These are phyloP conservation scores for Tuber calosporum DNA, from an alignment of 495 filamentous ascomycete genomes.

Conservation along the genomic window DNA sequence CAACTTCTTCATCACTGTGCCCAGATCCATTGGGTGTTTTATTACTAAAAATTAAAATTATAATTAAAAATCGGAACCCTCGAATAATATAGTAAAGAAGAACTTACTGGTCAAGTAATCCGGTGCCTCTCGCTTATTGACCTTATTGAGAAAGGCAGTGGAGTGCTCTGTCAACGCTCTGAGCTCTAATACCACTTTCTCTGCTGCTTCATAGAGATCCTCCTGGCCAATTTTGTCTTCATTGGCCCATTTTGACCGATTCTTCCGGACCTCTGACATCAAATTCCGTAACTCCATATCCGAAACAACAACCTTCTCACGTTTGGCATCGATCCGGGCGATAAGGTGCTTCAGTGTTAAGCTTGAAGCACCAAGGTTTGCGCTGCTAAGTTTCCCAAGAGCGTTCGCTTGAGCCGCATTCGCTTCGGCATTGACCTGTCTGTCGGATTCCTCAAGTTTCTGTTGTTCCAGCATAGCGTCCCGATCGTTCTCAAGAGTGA, in stretches of 20 bases:
- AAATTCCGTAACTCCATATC: slow-evolving; percentile 85
- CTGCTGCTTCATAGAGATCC: slow-evolving; percentile 91
- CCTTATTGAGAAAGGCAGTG: slow-evolving; percentile 78
- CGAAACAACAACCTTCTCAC: slow-evolving; percentile 76
- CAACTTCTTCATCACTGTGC: slow-evolving; percentile 96
- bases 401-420: slow-evolving; percentile 49
- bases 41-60: slow-evolving; percentile 56
- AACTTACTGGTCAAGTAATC: slow-evolving; percentile 82
- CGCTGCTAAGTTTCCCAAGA: slow-evolving; percentile 73
- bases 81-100: slow-evolving; percentile 13
- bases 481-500: slow-evolving; percentile 88
- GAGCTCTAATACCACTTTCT: slow-evolving; percentile 91
- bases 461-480: slow-evolving; percentile 97
- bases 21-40: slow-evolving; percentile 96
- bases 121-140: slow-evolving; percentile 93
- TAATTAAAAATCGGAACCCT: slow-evolving; percentile 1
- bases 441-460: slow-evolving; percentile 89
- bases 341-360: slow-evolving; percentile 94
- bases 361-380: slow-evolving; percentile 94
- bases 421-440: slow-evolving; percentile 83
- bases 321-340: slow-evolving; percentile 83
- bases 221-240: slow-evolving; percentile 96
- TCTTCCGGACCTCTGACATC: slow-evolving; percentile 95
- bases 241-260: slow-evolving; percentile 96
- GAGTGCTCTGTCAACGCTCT: slow-evolving; percentile 97